Conservation (phyloP, 225 moss, liverwort and hornwort species). For the Marchantia paleacea region DNA sequence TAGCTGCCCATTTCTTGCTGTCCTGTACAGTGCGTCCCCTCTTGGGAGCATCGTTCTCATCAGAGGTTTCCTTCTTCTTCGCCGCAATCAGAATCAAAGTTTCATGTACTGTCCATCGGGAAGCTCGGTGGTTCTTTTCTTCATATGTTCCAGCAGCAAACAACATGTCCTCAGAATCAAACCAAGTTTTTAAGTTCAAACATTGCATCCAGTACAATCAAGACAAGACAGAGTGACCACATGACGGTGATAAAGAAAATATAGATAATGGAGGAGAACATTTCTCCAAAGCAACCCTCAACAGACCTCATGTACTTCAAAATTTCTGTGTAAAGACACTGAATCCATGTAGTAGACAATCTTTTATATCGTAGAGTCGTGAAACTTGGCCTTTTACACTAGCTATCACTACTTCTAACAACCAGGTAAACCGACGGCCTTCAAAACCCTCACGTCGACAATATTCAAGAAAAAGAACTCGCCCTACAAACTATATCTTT, state of each 20-base stretch:
- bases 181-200: not conserved
- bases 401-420: too few relatives aligned
- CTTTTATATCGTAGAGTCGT: too few relatives aligned
- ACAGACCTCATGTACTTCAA: too few relatives aligned
- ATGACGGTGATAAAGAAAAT: not conserved
- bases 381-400: too few relatives aligned
- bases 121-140: slow-evolving; percentile 55
- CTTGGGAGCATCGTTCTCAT: slow-evolving; percentile 62
- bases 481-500: too few relatives aligned
- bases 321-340: too few relatives aligned
- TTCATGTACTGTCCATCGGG: slow-evolving; percentile 88
- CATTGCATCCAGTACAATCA: not conserved
- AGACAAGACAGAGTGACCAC: not conserved
- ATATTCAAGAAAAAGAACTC: too few relatives aligned
- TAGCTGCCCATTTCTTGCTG: slow-evolving; percentile 85
- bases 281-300: too few relatives aligned
- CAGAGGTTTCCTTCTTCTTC: slow-evolving; percentile 79
- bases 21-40: slow-evolving; percentile 61
- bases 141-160: slow-evolving; percentile 36
- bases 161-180: slow-evolving; percentile 35
- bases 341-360: too few relatives aligned
- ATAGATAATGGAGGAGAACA: too few relatives aligned
- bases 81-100: slow-evolving; percentile 71
- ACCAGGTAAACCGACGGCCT: too few relatives aligned
- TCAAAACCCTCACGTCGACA: too few relatives aligned